Evolutionary conservation across 108 stramenopile species (phyloP), one percentile per base, ranked within the genome.

Genomic region (Cyclostephanos invisitatus): DNA sequence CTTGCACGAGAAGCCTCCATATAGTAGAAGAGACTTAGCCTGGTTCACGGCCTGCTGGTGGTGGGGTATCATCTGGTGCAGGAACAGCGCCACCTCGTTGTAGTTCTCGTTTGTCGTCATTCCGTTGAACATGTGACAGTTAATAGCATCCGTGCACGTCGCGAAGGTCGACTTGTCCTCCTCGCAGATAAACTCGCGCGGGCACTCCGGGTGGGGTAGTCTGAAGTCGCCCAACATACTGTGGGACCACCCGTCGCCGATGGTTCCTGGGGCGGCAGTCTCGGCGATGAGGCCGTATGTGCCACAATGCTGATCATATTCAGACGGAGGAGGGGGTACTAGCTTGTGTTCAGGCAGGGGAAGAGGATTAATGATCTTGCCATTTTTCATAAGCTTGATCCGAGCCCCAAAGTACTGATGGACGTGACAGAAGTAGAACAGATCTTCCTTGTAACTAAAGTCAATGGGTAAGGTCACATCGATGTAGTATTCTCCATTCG

Each of bases 41-140:
- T 95, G 95, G 75, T 95, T 97, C 37, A 94, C 88, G 15, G 94
- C 96, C 66, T 97, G 95, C 60, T 92, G 85, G 67, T 96, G 92
- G 72, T 96, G 96, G 12, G 96, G 93, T 55, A 97, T 97, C 94
- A 96, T 97, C 73, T 95, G 89, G 74, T 89, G 90, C 62, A 91
- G 75, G 61, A 92, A 92, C 40, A 90, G 55, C n/a, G 78, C 84
- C 7, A 76, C 55, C 18, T 59, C 83, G 11, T 46, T 36, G 8
- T 59, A 37, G n/a, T 64, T 67, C 7, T 32, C 62, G 17, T 59
- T 60, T 3, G 84, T 84, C 10, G 87, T 89, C 91, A 92, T 92
- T 0, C 74, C 77, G 17, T n/a, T 69, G 42, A 84, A 67, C 91
- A 92, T 92, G 84, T 68, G 64, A 66, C 91, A 92, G 50, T 92